Evolutionary conservation across 257 asterid genomes (phyloP).

Genomic region (Nicotiana obtusifolia): DNA sequence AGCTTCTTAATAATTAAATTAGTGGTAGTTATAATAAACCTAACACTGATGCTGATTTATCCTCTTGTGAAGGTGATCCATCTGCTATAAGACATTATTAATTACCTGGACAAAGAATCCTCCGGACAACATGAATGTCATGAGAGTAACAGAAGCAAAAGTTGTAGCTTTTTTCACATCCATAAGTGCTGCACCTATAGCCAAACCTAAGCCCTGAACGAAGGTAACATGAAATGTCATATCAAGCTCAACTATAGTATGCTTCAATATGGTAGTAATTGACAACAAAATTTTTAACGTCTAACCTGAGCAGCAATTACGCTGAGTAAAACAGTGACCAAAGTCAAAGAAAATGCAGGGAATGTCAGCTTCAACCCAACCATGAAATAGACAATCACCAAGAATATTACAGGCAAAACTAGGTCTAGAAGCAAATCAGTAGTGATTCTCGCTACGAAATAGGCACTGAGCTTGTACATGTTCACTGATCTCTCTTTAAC

Average conservation of each 20-base stretch:
- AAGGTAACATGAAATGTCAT: background rate
- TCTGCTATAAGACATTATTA: background rate
- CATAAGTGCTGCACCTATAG: conserved; percentile 44
- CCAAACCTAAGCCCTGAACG: conserved; percentile 32
- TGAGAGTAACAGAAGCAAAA: conserved; percentile 39
- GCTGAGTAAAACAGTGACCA: conserved; percentile 32
- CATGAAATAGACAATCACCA: conserved; percentile 36
- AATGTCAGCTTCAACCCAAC: conserved; percentile 30
- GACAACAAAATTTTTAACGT: background rate
- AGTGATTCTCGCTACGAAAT: conserved; percentile 31
- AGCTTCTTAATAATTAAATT: too few species aligned
- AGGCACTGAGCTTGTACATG: conserved; percentile 46
- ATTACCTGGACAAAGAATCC: conserved; percentile 39
- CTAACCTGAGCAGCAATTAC: conserved; percentile 40
- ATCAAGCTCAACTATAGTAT: background rate
- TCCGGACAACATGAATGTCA: conserved; percentile 41
- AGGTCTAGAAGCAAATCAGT: conserved; percentile 40
- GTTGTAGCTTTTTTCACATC: conserved; percentile 41
- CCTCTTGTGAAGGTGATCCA: too few species aligned
- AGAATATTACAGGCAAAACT: conserved; percentile 30
- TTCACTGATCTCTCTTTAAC: conserved; percentile 43
- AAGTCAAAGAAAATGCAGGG: conserved; percentile 28
- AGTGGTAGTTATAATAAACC: too few species aligned
- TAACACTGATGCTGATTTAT: too few species aligned
- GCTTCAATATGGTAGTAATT: background rate